Evolutionary conservation across 257 asterid species (phyloP).

Genomic region (Linaria vulgaris): DNA sequence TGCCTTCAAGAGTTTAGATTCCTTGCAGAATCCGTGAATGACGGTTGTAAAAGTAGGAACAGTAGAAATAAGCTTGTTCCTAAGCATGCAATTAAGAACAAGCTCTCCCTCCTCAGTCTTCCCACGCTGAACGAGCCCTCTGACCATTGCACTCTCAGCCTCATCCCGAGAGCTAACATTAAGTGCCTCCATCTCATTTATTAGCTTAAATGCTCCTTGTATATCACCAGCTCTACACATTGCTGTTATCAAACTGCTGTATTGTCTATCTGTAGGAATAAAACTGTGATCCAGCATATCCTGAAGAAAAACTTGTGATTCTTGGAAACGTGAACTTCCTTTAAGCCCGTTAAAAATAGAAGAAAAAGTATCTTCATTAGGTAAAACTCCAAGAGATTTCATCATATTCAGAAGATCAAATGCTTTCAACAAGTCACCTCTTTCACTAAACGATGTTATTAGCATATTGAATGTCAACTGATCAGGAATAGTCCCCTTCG

Average conservation of each 20-base stretch:
- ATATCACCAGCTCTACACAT: conserved; percentile 74
- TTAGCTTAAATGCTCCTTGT: conserved; percentile 53
- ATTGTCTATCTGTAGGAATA: conserved; percentile 59
- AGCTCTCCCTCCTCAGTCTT: conserved; percentile 68
- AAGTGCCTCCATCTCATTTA: conserved; percentile 54
- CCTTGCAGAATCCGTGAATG: conserved; percentile 69
- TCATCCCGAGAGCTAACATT: conserved; percentile 42
- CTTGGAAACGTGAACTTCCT: conserved; percentile 41
- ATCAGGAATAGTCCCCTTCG: conserved; percentile 54
- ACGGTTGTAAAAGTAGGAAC: conserved; percentile 72
- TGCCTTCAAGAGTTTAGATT: conserved; percentile 54
- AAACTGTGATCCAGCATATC: conserved; percentile 61
- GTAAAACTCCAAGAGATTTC: conserved; percentile 47
- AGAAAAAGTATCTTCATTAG: conserved; percentile 50
- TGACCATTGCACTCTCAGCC: conserved; percentile 70
- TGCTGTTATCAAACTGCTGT: conserved; percentile 57
- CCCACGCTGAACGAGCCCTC: conserved; percentile 72
- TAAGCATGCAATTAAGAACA: conserved; percentile 61
- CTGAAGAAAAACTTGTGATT: conserved; percentile 44
- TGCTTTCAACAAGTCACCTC: conserved; percentile 63
- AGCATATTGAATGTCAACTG: conserved; percentile 62
- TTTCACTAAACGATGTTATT: conserved; percentile 46
- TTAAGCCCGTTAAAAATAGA: conserved; percentile 65
- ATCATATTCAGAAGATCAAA: conserved; percentile 57
- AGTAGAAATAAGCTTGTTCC: conserved; percentile 52